Evolutionary conservation across 202 grass and related monocot genomes (phyloP).

Genomic region (Eragrostis tef): DNA sequence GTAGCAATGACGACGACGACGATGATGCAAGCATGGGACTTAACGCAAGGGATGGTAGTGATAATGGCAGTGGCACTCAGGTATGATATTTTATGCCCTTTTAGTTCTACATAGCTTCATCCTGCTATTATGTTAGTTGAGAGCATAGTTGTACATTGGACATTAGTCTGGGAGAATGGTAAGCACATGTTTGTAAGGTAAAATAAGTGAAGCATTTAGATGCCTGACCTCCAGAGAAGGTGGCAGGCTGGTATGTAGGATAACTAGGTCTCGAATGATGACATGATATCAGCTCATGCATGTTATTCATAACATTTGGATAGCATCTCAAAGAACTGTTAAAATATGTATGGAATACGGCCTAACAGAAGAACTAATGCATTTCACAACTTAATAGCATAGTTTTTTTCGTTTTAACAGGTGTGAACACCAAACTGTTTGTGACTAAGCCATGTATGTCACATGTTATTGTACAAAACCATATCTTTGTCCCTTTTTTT

Average conservation of each 20-base stretch:
- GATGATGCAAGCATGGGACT: constrained; percentile 58
- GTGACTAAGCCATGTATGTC: neutral
- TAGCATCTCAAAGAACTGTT: constrained; percentile 7
- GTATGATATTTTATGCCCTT: constrained; percentile 52
- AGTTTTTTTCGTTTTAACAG: constrained; percentile 1
- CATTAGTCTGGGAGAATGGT: neutral
- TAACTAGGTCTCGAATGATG: constrained; percentile 17
- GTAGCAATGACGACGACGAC: constrained; percentile 49
- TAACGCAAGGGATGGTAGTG: constrained; percentile 79
- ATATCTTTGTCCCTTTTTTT: neutral
- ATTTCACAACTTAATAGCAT: constrained; percentile 28
- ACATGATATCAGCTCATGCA: neutral
- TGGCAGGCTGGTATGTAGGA: neutral
- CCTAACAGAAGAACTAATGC: neutral
- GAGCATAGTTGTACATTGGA: neutral
- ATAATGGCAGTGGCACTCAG: constrained; percentile 84
- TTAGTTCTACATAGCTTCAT: constrained; percentile 34
- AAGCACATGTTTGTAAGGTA: constrained; percentile 11
- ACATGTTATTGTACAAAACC: constrained; percentile 18
- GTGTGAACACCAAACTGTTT: neutral
- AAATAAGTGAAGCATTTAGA: constrained; percentile 24
- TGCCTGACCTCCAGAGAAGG: neutral
- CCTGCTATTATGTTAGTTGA: constrained; percentile 26
- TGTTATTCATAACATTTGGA: constrained; percentile 9
- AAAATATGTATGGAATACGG: neutral